Percentiles rank a stretch among this genome's conserved stretches.
These are phyloP conservation scores for Quercus robur DNA, from an alignment of 306 rosid species.

Conservation along the genomic window DNA sequence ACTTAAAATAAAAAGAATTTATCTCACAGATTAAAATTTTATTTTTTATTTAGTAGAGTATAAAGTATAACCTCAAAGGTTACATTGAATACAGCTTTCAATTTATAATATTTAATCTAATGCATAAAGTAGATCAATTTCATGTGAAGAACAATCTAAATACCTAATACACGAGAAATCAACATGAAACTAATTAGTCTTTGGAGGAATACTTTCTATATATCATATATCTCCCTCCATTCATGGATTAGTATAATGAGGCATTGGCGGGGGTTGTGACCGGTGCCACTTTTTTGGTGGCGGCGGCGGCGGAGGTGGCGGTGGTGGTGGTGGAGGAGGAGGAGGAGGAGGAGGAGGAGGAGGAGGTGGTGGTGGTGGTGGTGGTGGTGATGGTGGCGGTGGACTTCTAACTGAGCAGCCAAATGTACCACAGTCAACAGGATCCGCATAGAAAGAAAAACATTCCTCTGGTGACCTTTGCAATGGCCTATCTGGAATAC, in stretches of 20 bases:
- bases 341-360: not conserved
- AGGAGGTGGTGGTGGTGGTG: fast-evolving
- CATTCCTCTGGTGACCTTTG: conserved; percentile 64
- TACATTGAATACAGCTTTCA: too few relatives aligned
- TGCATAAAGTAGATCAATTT: too few relatives aligned
- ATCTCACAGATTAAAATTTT: too few relatives aligned
- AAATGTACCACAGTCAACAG: conserved; percentile 50
- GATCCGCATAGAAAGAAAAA: conserved; percentile 39
- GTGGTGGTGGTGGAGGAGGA: fast-evolving
- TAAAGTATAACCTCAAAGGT: too few relatives aligned
- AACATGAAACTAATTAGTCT: not conserved
- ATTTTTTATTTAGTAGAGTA: too few relatives aligned
- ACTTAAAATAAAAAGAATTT: too few relatives aligned
- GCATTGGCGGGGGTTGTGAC: not conserved
- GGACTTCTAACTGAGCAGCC: conserved; percentile 35
- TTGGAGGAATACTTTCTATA: not conserved
- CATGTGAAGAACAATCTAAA: too few relatives aligned
- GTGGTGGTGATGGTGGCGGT: not conserved
- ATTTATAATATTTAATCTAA: too few relatives aligned
- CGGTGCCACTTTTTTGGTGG: not conserved
- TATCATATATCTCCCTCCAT: not conserved
- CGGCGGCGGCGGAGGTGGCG: fast-evolving
- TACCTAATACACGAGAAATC: not conserved
- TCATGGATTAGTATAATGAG: not conserved
- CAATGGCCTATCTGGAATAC: conserved; percentile 60